A percentile compares a stretch with the other conserved stretches of the same genome.
Evolutionary conservation across 225 moss, liverwort and hornwort genomes (phyloP).

Genomic region (Climacium dendroides): DNA sequence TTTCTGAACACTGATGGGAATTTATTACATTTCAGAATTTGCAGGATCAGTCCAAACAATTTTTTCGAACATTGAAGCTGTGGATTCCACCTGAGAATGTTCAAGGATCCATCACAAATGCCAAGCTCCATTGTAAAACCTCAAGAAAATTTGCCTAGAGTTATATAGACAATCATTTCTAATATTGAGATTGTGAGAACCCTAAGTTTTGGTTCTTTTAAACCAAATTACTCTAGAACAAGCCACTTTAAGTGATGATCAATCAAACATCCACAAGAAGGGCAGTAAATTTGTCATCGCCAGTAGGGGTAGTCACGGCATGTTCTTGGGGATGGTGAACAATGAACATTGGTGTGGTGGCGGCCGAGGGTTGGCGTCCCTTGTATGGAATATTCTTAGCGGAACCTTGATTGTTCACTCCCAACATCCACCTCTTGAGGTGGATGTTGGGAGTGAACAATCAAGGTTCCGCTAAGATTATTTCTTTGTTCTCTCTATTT

Average conservation of each 20-base stretch:
- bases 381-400: no score
- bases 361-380: no score
- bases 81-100: neutral
- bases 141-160: no score
- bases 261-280: neutral
- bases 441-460: no score
- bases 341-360: no score
- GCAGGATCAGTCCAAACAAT: neutral
- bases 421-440: no score
- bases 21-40: neutral
- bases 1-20: neutral
- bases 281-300: rapidly evolving
- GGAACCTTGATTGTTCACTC: no score
- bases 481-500: no score
- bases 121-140: neutral
- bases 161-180: neutral
- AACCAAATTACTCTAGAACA: neutral
- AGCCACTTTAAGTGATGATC: neutral
- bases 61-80: neutral
- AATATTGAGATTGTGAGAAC: neutral
- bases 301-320: no score
- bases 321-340: no score
- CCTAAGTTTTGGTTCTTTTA: neutral
- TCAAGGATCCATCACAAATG: neutral
- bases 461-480: no score